phyloP scores from a whole-genome alignment of 176 grass and related monocot genomes.

The Triticum monococcum region DNA sequence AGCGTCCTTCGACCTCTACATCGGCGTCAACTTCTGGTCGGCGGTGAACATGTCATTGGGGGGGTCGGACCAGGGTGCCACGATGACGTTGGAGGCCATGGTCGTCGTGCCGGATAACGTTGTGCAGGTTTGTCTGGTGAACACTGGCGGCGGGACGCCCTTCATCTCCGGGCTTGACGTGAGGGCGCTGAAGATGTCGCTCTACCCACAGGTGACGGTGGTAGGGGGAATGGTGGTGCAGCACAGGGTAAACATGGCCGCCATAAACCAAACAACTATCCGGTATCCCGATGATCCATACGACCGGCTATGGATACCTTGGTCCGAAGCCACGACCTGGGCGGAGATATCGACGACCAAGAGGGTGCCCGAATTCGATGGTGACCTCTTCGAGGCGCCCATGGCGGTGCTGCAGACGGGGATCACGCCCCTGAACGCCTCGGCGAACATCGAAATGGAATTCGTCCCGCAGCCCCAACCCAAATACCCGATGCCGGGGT shows the following conservation, averaged over 20 bases:
- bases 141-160: background rate
- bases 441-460: too few relatives aligned
- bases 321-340: too few relatives aligned
- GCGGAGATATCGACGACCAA: too few relatives aligned
- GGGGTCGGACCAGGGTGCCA: background rate
- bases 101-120: background rate
- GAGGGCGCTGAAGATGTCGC: conserved; percentile 37
- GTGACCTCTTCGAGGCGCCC: too few relatives aligned
- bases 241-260: background rate
- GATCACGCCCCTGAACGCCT: too few relatives aligned
- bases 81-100: background rate
- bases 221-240: conserved; percentile 27
- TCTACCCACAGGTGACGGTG: conserved; percentile 22
- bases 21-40: conserved; percentile 38
- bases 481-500: too few relatives aligned
- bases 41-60: conserved; percentile 28
- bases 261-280: too few relatives aligned
- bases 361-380: fast-evolving
- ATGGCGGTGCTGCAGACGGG: too few relatives aligned
- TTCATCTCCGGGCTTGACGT: conserved; percentile 28
- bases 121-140: background rate
- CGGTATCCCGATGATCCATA: too few relatives aligned
- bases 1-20: background rate
- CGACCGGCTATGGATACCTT: too few relatives aligned
- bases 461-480: too few relatives aligned